These are phyloP conservation scores for Aspergillus funiculosus DNA, from an alignment of 495 filamentous ascomycete genomes.

Conservation along the genomic window DNA sequence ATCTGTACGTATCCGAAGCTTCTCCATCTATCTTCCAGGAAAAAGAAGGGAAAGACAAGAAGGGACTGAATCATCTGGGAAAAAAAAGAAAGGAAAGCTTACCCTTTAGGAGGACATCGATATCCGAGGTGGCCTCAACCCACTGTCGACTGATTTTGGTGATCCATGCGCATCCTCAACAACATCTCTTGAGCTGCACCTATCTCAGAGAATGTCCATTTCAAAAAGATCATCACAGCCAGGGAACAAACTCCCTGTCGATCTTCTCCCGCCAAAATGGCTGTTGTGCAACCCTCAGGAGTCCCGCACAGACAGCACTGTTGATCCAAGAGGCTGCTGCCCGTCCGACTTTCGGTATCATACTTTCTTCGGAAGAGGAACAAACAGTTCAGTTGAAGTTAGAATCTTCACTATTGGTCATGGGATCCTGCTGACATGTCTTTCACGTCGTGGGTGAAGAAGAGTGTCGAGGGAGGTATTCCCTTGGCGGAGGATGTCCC, in stretches of 20 bases:
- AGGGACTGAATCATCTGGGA: not conserved
- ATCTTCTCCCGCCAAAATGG: conserved; percentile 2
- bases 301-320: conserved; percentile 5
- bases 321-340: not conserved
- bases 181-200: not conserved
- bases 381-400: conserved; percentile 3
- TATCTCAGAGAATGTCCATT: not conserved
- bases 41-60: not conserved
- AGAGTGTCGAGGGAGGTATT: too few relatives aligned
- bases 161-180: too few relatives aligned
- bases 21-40: not conserved
- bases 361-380: not conserved
- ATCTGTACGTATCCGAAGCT: conserved; percentile 3
- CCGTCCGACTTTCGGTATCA: conserved; percentile 2
- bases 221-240: not conserved
- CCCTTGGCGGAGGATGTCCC: too few relatives aligned
- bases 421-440: too few relatives aligned
- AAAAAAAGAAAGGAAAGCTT: not conserved
- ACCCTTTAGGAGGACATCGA: too few relatives aligned
- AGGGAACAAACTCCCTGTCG: conserved; percentile 8
- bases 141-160: too few relatives aligned
- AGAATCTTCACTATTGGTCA: conserved; percentile 1
- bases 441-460: too few relatives aligned
- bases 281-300: conserved; percentile 13
- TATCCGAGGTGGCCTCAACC: too few relatives aligned